phyloP scores from a whole-genome alignment of 75 land plant species.

The Sequoia sempervirens region DNA sequence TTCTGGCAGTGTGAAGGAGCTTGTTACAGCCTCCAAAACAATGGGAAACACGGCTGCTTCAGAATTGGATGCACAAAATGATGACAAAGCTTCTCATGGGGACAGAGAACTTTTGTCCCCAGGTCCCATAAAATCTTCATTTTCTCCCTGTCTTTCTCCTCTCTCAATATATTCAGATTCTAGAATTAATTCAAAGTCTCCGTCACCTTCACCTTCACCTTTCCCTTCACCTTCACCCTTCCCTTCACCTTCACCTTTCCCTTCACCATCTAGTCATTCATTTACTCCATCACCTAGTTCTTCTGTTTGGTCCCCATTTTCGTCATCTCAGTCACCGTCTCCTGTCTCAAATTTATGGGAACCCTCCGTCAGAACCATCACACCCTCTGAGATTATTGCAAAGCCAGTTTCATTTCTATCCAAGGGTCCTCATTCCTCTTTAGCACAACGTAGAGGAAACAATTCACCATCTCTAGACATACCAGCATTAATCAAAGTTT shows the following conservation, averaged over 20 bases:
- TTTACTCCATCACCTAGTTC: conserved; percentile 12
- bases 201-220: too few species aligned
- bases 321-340: conserved; percentile 4
- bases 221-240: conserved; percentile 4
- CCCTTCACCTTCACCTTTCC: neutral
- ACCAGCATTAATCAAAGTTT: conserved; percentile 7
- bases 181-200: conserved; percentile 7
- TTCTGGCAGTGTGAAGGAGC: conserved; percentile 22
- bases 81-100: neutral
- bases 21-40: conserved; percentile 10
- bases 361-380: neutral
- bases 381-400: neutral
- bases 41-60: neutral
- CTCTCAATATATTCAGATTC: neutral
- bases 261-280: conserved; percentile 9
- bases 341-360: conserved; percentile 13
- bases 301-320: conserved; percentile 8
- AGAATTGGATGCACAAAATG: neutral
- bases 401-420: conserved; percentile 6
- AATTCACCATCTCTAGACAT: conserved; percentile 15
- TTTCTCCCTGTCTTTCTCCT: conserved; percentile 12
- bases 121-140: neutral
- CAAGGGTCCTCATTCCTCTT: conserved; percentile 11
- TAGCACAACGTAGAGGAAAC: conserved; percentile 32
- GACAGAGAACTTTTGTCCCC: conserved; percentile 2